Base-by-base conservation (phyloP, 306 rosid genomes). In the Ormosia emarginata region DNA sequence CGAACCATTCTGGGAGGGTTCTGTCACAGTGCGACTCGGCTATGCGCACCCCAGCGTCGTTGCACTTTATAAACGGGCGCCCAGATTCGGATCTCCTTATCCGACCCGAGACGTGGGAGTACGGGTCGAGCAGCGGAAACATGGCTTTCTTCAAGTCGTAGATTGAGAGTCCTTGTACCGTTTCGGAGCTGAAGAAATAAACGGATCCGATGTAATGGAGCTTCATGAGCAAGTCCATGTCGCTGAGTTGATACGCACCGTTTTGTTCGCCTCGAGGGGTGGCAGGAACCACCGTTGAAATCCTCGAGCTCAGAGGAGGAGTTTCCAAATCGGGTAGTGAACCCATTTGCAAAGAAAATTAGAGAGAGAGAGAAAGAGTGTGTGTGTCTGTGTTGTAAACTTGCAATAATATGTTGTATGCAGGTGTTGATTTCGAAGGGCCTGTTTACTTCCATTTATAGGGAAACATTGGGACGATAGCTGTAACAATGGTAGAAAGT, bases 211-310 rank as follows among this genome's bases (percentile, higher is more conserved):
- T 84, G 64, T 91, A 90, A 34, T 94, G 97, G 43, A 90, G 87
- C 78, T 91, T 94, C 92, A 88, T 12, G 64, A 85, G 90, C 14
- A 94, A 40, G 83, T 94, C 98, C 89, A 87, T 81, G 89, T 74
- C 74, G 46, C 82, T 79, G 14, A 94, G 88, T 7, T 85, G 83
- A 13, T 57, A 81, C 41, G 15, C 78, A 36, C 58, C 83, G 61
- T 58, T 71, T 65, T 84, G 7, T 0, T 91, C 91, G 9, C 64
- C 78, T 2, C 86, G 76, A 0, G 40, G 78, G 2, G 80, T 87
- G 18, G 94, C 94, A 5, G 97, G 98, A 14, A 94, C 98, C 71
- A 89, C 97, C 0, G 97, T 80, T 1, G 98, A 92, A 2, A 94
- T 49, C 52, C 49, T 84, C 1, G 80, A 5, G 39, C 13, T 59